A percentile compares a stretch with the other conserved stretches of the same genome.
Conservation (phyloP, 352 stramenopile species). For the Blastocystis sp. region DNA sequence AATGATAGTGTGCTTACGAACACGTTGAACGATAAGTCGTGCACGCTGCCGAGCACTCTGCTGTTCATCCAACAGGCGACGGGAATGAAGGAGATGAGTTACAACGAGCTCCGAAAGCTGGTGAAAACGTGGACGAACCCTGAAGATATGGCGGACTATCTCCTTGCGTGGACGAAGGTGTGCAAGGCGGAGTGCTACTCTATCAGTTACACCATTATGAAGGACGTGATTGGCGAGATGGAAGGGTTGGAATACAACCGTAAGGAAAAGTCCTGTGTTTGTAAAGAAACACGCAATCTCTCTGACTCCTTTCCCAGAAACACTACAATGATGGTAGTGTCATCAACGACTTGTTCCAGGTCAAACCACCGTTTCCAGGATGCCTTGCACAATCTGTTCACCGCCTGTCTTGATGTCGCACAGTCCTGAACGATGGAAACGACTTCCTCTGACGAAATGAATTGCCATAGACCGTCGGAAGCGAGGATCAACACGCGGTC, state of each 20-base stretch:
- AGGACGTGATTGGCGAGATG: conserved; percentile 49
- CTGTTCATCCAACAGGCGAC: conserved; percentile 47
- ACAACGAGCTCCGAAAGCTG: conserved; percentile 10
- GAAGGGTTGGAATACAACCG: conserved; percentile 43
- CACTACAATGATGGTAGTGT: conserved; percentile 92
- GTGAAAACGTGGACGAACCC: conserved; percentile 17
- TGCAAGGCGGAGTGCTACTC: conserved; percentile 43
- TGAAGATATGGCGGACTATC: conserved; percentile 4
- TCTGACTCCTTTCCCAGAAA: conserved; percentile 67
- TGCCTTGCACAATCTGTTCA: conserved; percentile 21
- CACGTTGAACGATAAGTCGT: neutral
- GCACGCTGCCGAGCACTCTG: conserved; percentile 9
- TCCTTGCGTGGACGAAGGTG: conserved; percentile 40
- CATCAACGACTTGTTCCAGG: conserved; percentile 94
- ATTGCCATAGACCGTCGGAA: conserved; percentile 95
- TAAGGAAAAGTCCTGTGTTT: conserved; percentile 23
- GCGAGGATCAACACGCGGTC: conserved; percentile 80
- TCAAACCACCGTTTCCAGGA: conserved; percentile 81
- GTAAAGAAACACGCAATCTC: neutral
- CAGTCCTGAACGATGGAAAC: conserved; percentile 84
- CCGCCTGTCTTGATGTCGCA: conserved; percentile 64
- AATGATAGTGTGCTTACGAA: conserved; percentile 18
- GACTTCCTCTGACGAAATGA: conserved; percentile 88
- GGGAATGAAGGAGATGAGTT: conserved; percentile 37
- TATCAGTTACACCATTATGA: conserved; percentile 55